Evolutionary conservation across 768 basidiomycete genomes (phyloP), one percentile per base, ranked within the genome.

Genomic region (Candolleomyces eurysporus): DNA sequence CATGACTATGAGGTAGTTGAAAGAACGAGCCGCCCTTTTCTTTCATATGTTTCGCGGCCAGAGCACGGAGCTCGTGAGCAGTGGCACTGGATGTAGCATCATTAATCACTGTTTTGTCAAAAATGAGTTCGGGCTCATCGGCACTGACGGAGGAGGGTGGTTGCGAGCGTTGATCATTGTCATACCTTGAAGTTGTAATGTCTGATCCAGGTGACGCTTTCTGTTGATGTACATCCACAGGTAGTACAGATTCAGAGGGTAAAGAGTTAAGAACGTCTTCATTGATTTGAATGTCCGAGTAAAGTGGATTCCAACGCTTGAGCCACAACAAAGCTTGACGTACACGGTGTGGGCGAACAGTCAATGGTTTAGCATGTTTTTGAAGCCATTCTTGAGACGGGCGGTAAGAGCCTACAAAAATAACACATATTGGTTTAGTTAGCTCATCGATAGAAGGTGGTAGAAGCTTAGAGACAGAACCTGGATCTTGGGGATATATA

Each of bases 361-460:
- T 39, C 0, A 80, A 58, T 5, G 78, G 78, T 56, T 70, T 73
- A 3, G 77, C 78, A 19, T 76, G 69, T 14, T 66, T 49, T 11
- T 61, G 43, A 22, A 79, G 43, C 77, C 76, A 78, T 50, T 74
- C 66, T 0, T n/a, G 8, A 10, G 64, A 58, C 0, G 76, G 77
- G 0, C 57, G 54, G 0, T 21, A 4, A 0, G 76, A 70, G 0
- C 79, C 78, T n/a, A 78, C 63, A 63, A 80, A 80, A 0, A 80
- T 46, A 0, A 82, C 72, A 62, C 78, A 79, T 1, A 80, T 73
- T 3, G 73, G 73, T 0, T 73, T 65, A 0, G 69, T 45, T 10
- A 79, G 69, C 0, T 79, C 77, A 13, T 72, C 69, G 0, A 80
- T 46, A 3, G 71, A 51, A 0, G 75, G 79, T 0, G 79, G 81